Evolutionary conservation across 2,329 filamentous ascomycete genomes (phyloP).

Genomic region (Ramularia collo-cygni): DNA sequence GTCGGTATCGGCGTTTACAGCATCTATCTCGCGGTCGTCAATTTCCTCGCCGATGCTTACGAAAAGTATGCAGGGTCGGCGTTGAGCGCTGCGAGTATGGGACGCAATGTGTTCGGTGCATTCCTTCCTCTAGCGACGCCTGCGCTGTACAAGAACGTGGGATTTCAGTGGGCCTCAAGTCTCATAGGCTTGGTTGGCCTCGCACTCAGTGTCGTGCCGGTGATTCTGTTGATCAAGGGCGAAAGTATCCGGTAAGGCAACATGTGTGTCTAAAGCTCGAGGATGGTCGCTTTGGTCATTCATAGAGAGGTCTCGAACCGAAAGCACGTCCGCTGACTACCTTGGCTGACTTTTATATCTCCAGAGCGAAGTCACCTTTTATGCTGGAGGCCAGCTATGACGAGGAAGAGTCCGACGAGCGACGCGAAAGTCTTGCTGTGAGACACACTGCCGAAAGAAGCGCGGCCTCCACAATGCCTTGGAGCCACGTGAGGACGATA

Average conservation of each 20-base stretch:
- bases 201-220: slow-evolving; percentile 34
- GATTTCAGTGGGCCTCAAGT: slow-evolving; percentile 41
- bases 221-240: slow-evolving; percentile 32
- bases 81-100: slow-evolving; percentile 37
- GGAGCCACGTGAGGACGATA: no score
- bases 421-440: slow-evolving; percentile 14
- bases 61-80: slow-evolving; percentile 42
- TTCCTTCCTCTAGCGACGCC: slow-evolving; percentile 41
- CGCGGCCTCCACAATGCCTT: no score
- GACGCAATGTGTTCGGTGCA: slow-evolving; percentile 41
- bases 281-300: no score
- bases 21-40: slow-evolving; percentile 44
- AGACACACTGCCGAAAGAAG: not conserved
- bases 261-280: no score
- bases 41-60: slow-evolving; percentile 44
- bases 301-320: no score
- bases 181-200: slow-evolving; percentile 39
- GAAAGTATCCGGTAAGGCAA: slow-evolving; percentile 16
- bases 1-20: slow-evolving; percentile 48
- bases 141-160: slow-evolving; percentile 38
- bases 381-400: slow-evolving; percentile 25
- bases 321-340: no score
- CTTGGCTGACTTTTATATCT: no score
- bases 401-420: slow-evolving; percentile 18
- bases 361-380: slow-evolving; percentile 20